A percentile compares a stretch with the other conserved stretches of the same genome.
Evolutionary conservation across 306 rosid species (phyloP).

Genomic region (Abrus pulchellus): DNA sequence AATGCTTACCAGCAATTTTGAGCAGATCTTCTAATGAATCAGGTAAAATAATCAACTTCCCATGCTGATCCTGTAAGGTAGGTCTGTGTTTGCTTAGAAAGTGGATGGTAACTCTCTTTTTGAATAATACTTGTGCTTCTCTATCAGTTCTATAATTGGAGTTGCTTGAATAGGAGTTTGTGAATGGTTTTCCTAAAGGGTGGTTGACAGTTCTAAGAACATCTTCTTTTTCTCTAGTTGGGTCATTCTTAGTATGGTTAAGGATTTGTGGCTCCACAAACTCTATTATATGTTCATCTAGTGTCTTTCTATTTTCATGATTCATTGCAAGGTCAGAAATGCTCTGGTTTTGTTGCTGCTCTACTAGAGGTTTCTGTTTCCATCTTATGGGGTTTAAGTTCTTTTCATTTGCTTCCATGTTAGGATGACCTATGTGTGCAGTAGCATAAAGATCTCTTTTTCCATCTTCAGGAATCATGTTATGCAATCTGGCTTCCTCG

Average conservation of each 20-base stretch:
- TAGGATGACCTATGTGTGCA: conserved; percentile 42
- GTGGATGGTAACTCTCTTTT: conserved; percentile 76
- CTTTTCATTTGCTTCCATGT: conserved; percentile 53
- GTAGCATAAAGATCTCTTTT: conserved; percentile 39
- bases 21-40: conserved; percentile 75
- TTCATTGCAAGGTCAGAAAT: conserved; percentile 46
- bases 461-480: conserved; percentile 34
- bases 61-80: conserved; percentile 47
- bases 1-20: conserved; percentile 68
- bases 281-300: conserved; percentile 66
- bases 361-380: conserved; percentile 54
- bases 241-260: conserved; percentile 25
- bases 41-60: conserved; percentile 77
- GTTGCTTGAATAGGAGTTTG: conserved; percentile 30
- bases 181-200: conserved; percentile 44
- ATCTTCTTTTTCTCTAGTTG: conserved; percentile 41
- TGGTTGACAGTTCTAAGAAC: conserved; percentile 32
- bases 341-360: conserved; percentile 54
- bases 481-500: conserved; percentile 37
- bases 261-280: conserved; percentile 39
- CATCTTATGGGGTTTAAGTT: conserved; percentile 53
- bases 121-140: conserved; percentile 33
- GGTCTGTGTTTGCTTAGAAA: conserved; percentile 46
- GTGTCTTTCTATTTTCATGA: conserved; percentile 48
- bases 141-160: conserved; percentile 37